Evolutionary conservation across 1,284 basidiomycete species (phyloP).

Genomic region (Mycena sp.): DNA sequence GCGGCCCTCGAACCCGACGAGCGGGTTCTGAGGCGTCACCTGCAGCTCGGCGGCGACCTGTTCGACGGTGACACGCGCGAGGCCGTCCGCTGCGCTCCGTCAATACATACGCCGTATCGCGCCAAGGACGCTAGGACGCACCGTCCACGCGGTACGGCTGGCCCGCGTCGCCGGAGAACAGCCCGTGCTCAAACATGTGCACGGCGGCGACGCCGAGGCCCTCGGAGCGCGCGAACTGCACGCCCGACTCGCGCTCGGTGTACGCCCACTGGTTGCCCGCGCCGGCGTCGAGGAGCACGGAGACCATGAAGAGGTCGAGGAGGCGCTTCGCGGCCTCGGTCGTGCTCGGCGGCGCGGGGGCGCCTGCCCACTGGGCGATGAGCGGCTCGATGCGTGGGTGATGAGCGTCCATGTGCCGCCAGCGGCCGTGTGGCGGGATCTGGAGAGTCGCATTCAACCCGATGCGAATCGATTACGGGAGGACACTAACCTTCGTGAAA

Average conservation of each 20-base stretch:
- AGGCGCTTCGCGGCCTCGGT: slow-evolving; percentile 78
- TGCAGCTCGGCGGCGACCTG: slow-evolving; percentile 82
- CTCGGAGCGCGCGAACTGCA: slow-evolving; percentile 81
- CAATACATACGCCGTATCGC: not conserved
- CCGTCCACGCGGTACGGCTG: slow-evolving; percentile 85
- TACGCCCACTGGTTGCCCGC: slow-evolving; percentile 90
- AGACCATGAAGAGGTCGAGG: slow-evolving; percentile 93
- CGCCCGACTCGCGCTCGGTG: slow-evolving; percentile 66
- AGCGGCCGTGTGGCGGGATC: slow-evolving; percentile 93
- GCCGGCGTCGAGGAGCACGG: slow-evolving; percentile 93
- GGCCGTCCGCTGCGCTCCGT: slow-evolving; percentile 68
- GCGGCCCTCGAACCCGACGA: slow-evolving; percentile 92
- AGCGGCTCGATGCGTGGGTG: slow-evolving; percentile 69
- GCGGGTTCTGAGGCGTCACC: slow-evolving; percentile 81
- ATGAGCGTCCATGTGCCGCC: slow-evolving; percentile 87
- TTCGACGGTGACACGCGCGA: slow-evolving; percentile 72
- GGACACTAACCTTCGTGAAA: slow-evolving; percentile 69
- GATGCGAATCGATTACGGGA: no score
- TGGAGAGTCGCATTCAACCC: slow-evolving; percentile 39
- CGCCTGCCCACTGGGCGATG: slow-evolving; percentile 63
- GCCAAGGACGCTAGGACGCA: no score
- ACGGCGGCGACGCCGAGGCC: slow-evolving; percentile 93
- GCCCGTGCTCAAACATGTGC: slow-evolving; percentile 87
- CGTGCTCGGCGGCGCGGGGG: slow-evolving; percentile 54
- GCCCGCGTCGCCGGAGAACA: slow-evolving; percentile 76